These are phyloP conservation scores for Chrysopogon serrulatus DNA, from an alignment of 176 grass and related monocot species.

Conservation along the genomic window DNA sequence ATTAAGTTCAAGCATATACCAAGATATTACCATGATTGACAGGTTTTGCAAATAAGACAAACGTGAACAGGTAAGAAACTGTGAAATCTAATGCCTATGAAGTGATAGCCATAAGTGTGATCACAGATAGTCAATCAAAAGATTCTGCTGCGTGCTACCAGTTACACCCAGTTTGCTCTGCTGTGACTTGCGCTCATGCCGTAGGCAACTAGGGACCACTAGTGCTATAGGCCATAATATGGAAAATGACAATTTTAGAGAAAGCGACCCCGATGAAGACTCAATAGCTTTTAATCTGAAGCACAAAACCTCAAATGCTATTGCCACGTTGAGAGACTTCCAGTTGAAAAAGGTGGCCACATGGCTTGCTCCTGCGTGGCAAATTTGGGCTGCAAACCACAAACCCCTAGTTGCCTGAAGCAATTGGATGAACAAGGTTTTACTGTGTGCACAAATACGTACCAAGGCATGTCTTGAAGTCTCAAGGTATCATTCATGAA, in stretches of 20 bases:
- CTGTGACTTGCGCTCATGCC: neutral
- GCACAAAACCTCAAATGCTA: neutral
- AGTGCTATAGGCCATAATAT: neutral
- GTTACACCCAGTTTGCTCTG: neutral
- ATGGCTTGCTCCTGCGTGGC: neutral
- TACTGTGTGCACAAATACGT: slow-evolving; percentile 20
- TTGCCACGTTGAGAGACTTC: neutral
- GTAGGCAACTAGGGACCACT: neutral
- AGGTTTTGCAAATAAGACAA: neutral
- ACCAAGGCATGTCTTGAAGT: slow-evolving; percentile 72
- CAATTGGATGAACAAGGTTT: neutral
- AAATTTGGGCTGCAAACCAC: neutral
- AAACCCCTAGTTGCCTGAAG: neutral
- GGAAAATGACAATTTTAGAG: neutral
- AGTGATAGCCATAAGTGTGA: neutral
- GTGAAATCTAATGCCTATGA: slow-evolving; percentile 13
- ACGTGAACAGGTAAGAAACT: neutral
- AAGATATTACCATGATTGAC: neutral
- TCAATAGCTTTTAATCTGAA: neutral
- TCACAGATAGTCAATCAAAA: neutral
- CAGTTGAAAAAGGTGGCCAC: neutral
- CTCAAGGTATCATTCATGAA: slow-evolving; percentile 87
- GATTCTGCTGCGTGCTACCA: neutral
- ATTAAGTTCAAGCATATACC: neutral
- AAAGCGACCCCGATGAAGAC: neutral